A percentile compares a stretch with the other conserved stretches of the same genome.
phyloP scores from a whole-genome alignment of 129 eudicot genomes.

The Mikania micrantha region DNA sequence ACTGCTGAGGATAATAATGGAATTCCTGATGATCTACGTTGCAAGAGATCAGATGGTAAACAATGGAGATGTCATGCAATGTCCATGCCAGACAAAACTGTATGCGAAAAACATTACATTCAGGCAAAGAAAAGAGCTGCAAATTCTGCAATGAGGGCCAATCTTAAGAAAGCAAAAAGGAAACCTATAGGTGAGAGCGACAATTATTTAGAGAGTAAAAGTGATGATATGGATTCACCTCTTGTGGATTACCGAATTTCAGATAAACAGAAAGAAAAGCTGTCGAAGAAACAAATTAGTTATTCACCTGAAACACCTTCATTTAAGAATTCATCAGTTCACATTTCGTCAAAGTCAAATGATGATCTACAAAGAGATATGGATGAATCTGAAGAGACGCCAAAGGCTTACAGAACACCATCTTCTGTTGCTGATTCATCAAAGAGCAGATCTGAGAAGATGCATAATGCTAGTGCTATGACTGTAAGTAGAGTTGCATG shows the following conservation, averaged over 20 bases:
- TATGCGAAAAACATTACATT: conserved; percentile 91
- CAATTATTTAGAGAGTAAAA: conserved; percentile 74
- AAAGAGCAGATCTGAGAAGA: conserved; percentile 57
- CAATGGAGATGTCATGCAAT: conserved; percentile 99
- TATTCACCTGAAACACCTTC: conserved; percentile 70
- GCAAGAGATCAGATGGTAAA: conserved; percentile 96
- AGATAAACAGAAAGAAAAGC: conserved; percentile 52
- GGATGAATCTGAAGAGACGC: conserved; percentile 56
- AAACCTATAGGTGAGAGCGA: conserved; percentile 62
- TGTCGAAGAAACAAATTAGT: conserved; percentile 34
- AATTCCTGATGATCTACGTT: conserved; percentile 92
- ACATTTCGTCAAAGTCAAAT: conserved; percentile 38
- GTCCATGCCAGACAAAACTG: conserved; percentile 99
- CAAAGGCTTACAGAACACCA: conserved; percentile 50
- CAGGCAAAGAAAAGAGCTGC: conserved; percentile 99
- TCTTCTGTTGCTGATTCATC: conserved; percentile 62
- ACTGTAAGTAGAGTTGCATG: conserved; percentile 36
- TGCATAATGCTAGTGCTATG: conserved; percentile 48
- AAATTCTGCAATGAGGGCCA: conserved; percentile 90
- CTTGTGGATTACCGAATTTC: conserved; percentile 44
- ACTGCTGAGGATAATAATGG: conserved; percentile 72
- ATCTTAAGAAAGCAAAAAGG: conserved; percentile 70
- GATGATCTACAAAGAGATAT: conserved; percentile 55
- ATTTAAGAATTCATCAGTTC: conserved; percentile 33
- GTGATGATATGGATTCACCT: conserved; percentile 86